Base-by-base conservation (phyloP, 1,139 yeast species). In the Candida smagusa region DNA sequence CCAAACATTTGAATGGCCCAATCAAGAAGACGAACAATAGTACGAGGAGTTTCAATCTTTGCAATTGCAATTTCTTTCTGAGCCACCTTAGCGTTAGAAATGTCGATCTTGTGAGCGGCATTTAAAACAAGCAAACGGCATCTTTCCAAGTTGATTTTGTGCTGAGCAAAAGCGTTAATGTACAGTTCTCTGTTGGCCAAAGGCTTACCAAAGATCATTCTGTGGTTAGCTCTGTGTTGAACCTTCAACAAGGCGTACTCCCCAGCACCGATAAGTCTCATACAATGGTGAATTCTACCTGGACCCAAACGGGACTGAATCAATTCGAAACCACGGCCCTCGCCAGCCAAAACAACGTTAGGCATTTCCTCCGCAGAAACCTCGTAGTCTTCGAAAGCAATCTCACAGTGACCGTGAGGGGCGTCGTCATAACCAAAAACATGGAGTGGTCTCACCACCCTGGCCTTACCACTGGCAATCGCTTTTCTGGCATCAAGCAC, bases 221-320 rank as follows among this genome's bases (percentile, higher is more conserved):
- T 64, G 44, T 65, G 59, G 41, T 73, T 70, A 28, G 84, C 84
- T 46, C 88, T 68, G 45, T 69, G 67, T 31, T 76, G 68, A 45
- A 79, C 72, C 46, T 69, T 66, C 45, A 66, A 54, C 43, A 81
- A 65, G 3, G 84, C 81, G 52, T 70, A 77, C 49, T 80, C 85
- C 12, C 84, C 88, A 33, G 71, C 76, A 4, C 88, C 88, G 49
- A 82, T 67, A 28, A 79, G 62, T 53, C 87, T 67, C 87, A 82
- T 81, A 59, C 87, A 81, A 56, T 82, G 88, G 60, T 81, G 88
- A 49, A 82, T 78, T 53, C 87, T 68, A 19, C 88, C 88, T 1
- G 88, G 86, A 2, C 87, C 87, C 38, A 82, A 65, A 42, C 88
- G 70, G 25, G 84, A 79, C 59, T 81, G 88, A 48, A 81, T 78